Evolutionary conservation across 2,329 filamentous ascomycete genomes (phyloP), one percentile per base, ranked within the genome.

Genomic region (Mariannaea sp.): DNA sequence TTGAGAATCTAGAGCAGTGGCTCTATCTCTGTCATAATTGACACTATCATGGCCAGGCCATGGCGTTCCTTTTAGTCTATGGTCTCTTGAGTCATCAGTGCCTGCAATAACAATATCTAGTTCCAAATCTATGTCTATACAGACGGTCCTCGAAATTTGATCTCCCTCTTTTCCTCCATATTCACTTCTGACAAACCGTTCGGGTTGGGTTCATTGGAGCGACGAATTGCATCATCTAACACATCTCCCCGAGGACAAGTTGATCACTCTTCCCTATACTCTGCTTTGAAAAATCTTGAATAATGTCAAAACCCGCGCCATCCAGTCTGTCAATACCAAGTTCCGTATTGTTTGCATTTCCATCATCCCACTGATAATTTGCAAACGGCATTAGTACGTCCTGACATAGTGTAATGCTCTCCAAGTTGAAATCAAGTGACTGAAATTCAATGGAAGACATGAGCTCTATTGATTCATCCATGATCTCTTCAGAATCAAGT

Each of bases 251-350:
- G 1, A 54, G 35, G 3, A 54, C 19, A 0, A 33, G 33, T 7
- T 49, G 36, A 4, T 48, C 51, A 10, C 45, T 54, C 9, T 20
- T 17, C 19, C 39, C 45, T 13, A 27, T 44, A 10, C 7, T 49
- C 9, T 27, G 27, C 10, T 22, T 44, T 3, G 51, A 38, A 6
- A 40, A 35, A 16, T 45, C 45, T 10, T 40, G 26, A 9, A 54
- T 24, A 7, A 26, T 20, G 1, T 54, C 51, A 1, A 54, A n/a
- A 19, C 44, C 7, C 5, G 46, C 49, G 2, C 27, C 36, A 12
- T 49, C 45, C n/a, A 40, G 14, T 44, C 38, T 17, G n/a, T n/a
- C n/a, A 22, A 30, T 14, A 4, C 43, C n/a, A 3, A 32, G 33
- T 5, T 39, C 40, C 13, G 19, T 26, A 17, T 40, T 35, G 19